Conservation (phyloP, 2,329 filamentous ascomycete species). For the Xylariaceae sp. region DNA sequence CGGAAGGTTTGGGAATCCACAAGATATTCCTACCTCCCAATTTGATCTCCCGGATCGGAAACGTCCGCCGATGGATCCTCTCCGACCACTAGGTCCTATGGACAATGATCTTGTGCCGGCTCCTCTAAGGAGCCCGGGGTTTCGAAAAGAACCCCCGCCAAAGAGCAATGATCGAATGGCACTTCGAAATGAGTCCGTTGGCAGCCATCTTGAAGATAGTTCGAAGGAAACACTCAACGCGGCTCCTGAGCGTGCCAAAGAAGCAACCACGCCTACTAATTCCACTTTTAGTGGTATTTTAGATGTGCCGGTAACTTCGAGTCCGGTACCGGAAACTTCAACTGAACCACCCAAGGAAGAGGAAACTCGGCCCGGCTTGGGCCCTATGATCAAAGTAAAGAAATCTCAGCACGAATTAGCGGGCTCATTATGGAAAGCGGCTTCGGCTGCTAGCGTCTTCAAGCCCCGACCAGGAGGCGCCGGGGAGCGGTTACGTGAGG, state of each 20-base stretch:
- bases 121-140: slow-evolving; percentile 48
- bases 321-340: slow-evolving; percentile 27
- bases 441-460: slow-evolving; percentile 65
- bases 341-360: slow-evolving; percentile 28
- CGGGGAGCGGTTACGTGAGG: slow-evolving; percentile 67
- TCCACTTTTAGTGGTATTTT: slow-evolving; percentile 18
- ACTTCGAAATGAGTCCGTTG: slow-evolving; percentile 40
- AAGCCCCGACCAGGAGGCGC: slow-evolving; percentile 85
- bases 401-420: slow-evolving; percentile 68
- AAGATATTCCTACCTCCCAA: slow-evolving; percentile 30
- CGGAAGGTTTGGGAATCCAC: slow-evolving; percentile 36
- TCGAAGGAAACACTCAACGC: slow-evolving; percentile 33
- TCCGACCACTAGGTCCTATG: slow-evolving; percentile 42
- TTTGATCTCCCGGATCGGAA: slow-evolving; percentile 56
- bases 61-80: slow-evolving; percentile 60
- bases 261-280: slow-evolving; percentile 9
- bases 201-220: slow-evolving; percentile 30
- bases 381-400: slow-evolving; percentile 85
- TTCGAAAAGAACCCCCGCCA: slow-evolving; percentile 46
- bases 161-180: slow-evolving; percentile 47
- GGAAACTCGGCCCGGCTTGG: slow-evolving; percentile 64
- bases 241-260: slow-evolving; percentile 16
- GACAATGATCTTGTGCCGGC: slow-evolving; percentile 54
- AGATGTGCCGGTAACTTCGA: slow-evolving; percentile 22
- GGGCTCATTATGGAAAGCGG: slow-evolving; percentile 73